A percentile compares a stretch with the other conserved stretches of the same genome.
Conservation (phyloP, 1,284 basidiomycete genomes). For the Exobasidium cylindrosporum region DNA sequence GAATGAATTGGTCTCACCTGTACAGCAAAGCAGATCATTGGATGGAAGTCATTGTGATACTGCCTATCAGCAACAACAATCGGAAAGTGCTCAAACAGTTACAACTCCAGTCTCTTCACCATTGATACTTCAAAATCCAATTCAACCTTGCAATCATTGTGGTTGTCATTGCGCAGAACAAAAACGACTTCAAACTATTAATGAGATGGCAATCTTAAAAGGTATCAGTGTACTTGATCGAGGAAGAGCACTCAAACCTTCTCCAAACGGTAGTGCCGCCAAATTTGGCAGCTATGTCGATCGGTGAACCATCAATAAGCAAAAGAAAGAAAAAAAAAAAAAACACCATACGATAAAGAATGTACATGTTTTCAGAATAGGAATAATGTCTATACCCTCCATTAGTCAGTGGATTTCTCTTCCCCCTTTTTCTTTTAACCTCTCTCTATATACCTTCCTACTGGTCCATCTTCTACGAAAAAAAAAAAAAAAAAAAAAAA, state of each 20-base stretch:
- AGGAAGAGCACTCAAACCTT: constrained; percentile 10
- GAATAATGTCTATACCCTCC: too few species aligned
- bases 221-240: constrained; percentile 12
- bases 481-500: too few species aligned
- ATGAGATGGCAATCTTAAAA: constrained; percentile 14
- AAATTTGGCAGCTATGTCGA: constrained; percentile 14
- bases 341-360: too few species aligned
- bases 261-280: background rate
- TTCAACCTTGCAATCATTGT: constrained; percentile 6
- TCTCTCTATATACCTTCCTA: too few species aligned
- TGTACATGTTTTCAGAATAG: too few species aligned
- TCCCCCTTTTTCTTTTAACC: too few species aligned
- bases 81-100: background rate
- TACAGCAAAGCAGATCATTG: background rate
- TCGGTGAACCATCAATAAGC: constrained; percentile 11
- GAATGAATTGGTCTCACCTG: background rate
- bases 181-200: constrained; percentile 10
- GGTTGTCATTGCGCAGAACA: constrained; percentile 16
- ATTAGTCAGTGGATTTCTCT: too few species aligned
- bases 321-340: background rate
- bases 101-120: background rate
- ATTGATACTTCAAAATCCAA: constrained; percentile 1
- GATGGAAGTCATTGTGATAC: background rate
- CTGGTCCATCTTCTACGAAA: too few species aligned
- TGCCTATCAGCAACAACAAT: background rate